Evolutionary conservation across 1,284 basidiomycete genomes (phyloP).

Genomic region (Malassezia japonica): DNA sequence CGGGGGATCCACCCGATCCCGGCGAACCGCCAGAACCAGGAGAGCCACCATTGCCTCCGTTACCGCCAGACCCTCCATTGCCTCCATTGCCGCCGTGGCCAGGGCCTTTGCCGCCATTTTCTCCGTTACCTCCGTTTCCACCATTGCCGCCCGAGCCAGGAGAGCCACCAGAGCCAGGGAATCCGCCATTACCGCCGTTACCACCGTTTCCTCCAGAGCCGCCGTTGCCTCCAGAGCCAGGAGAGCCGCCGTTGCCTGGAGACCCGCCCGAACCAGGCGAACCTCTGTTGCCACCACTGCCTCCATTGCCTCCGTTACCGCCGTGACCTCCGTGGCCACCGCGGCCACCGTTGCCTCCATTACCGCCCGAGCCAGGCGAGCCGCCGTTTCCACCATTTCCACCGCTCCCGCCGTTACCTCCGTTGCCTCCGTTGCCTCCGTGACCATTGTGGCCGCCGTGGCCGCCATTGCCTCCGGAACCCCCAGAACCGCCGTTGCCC

Average conservation of each 20-base stretch:
- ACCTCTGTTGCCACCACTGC: not conserved
- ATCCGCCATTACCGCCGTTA: too few relatives aligned
- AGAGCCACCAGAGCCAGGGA: too few relatives aligned
- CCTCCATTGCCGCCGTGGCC: conserved; percentile 3
- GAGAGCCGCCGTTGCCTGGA: too few relatives aligned
- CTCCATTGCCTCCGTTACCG: too few relatives aligned
- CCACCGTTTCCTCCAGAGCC: not conserved
- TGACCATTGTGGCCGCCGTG: conserved; percentile 3
- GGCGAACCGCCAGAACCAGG: not conserved
- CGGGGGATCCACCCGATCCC: not conserved
- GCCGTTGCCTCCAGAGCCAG: not conserved
- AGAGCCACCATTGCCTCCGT: conserved; percentile 12
- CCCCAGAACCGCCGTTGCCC: not conserved
- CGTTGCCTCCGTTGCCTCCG: conserved; percentile 9
- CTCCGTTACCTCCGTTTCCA: not conserved
- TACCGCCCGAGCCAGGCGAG: not conserved
- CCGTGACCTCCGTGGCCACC: too few relatives aligned
- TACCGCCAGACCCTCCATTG: conserved; percentile 2
- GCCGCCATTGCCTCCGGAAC: not conserved
- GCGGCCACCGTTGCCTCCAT: conserved; percentile 12
- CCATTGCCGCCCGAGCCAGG: not conserved
- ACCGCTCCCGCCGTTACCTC: conserved; percentile 6
- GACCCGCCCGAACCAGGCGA: not conserved
- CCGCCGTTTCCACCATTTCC: conserved; percentile 5
- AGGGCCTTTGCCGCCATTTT: not conserved